Percentiles rank a stretch among this genome's conserved stretches.
Conservation (phyloP, 148 eudicot species). For the Bassia scoparia region DNA sequence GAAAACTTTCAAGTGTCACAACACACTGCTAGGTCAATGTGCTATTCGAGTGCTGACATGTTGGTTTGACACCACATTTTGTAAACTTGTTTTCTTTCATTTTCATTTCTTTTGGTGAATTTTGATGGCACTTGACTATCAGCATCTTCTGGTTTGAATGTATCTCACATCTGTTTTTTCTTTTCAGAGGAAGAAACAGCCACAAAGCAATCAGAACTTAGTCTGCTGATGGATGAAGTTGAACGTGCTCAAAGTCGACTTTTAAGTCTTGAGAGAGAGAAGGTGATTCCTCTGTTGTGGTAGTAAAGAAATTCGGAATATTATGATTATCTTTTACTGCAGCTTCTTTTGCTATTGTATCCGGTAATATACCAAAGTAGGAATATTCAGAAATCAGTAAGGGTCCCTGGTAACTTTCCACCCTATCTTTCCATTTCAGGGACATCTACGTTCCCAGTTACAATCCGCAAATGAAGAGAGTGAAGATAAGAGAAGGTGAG, state of each 20-base stretch:
- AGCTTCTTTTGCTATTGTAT: neutral
- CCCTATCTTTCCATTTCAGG: constrained; percentile 42
- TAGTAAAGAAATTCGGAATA: neutral
- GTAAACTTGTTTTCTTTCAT: too few species aligned
- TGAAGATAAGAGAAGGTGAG: constrained; percentile 60
- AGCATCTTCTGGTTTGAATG: constrained; percentile 4
- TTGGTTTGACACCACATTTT: too few species aligned
- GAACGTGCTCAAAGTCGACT: constrained; percentile 97
- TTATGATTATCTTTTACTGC: neutral
- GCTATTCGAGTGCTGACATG: too few species aligned
- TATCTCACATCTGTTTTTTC: constrained; percentile 18
- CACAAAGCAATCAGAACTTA: constrained; percentile 86
- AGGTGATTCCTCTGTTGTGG: constrained; percentile 41
- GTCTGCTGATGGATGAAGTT: constrained; percentile 96
- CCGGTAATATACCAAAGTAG: neutral
- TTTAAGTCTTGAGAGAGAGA: constrained; percentile 87
- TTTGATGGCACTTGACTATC: too few species aligned
- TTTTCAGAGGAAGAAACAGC: constrained; percentile 88
- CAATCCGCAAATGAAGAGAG: constrained; percentile 78
- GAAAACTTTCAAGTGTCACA: too few species aligned
- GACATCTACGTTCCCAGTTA: constrained; percentile 68
- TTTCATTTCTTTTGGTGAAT: too few species aligned
- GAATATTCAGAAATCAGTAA: neutral
- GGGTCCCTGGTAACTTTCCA: neutral
- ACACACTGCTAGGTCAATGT: too few species aligned